These are phyloP conservation scores for Cercospora sp. DNA, from an alignment of 2,329 filamentous ascomycete species.

Conservation along the genomic window DNA sequence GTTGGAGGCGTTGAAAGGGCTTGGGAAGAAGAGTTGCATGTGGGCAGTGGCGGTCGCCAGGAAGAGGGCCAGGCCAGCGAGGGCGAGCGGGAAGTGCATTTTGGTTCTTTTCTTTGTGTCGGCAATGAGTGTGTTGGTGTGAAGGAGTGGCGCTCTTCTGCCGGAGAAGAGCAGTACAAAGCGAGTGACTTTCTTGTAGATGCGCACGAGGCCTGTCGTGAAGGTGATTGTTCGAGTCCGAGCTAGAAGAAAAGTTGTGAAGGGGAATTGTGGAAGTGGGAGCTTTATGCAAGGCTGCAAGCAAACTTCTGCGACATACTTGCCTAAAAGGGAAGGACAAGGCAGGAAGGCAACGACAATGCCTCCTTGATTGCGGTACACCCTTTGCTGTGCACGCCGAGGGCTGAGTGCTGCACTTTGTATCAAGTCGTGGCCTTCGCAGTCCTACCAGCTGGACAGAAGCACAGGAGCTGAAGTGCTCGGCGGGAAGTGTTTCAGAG, in stretches of 20 bases:
- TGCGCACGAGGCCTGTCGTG: background rate
- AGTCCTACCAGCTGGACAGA: background rate
- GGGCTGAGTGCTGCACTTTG: background rate
- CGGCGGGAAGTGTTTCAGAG: slow-evolving; percentile 7
- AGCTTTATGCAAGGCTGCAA: background rate
- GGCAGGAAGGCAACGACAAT: background rate
- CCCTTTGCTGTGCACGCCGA: background rate
- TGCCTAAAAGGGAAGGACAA: background rate
- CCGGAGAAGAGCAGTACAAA: slow-evolving; percentile 3
- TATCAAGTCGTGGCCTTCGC: background rate
- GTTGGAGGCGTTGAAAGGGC: slow-evolving; percentile 47
- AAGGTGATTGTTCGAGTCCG: background rate
- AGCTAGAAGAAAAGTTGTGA: background rate
- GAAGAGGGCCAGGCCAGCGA: slow-evolving; percentile 15
- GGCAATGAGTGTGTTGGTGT: background rate
- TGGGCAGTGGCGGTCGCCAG: background rate
- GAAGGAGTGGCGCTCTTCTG: background rate
- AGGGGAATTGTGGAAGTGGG: background rate
- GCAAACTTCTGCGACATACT: background rate
- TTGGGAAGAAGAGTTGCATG: slow-evolving; percentile 45
- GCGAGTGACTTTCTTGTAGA: background rate
- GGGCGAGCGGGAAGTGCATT: slow-evolving; percentile 16
- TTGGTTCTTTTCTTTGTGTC: slow-evolving; percentile 1
- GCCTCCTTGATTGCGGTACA: background rate
- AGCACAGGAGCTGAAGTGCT: slow-evolving; percentile 2